Conservation (phyloP, 768 basidiomycete genomes). For the Leccinum aurantiacum region DNA sequence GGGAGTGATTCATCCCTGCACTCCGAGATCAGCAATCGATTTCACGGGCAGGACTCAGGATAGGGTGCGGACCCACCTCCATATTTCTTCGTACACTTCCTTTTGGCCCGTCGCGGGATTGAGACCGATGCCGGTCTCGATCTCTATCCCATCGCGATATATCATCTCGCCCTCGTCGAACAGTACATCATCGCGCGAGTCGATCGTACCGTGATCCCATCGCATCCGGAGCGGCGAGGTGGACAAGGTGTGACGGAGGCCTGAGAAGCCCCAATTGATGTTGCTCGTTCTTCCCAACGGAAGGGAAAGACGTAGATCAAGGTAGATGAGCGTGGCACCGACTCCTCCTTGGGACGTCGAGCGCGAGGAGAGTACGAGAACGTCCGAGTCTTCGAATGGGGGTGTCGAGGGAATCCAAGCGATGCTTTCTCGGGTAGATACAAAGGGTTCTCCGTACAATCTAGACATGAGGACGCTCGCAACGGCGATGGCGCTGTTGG, state of each 20-base stretch:
- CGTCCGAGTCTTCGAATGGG: conserved; percentile 27
- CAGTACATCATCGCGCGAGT: conserved; percentile 17
- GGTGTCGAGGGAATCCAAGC: conserved; percentile 20
- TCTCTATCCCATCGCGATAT: conserved; percentile 22
- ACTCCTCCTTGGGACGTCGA: conserved; percentile 17
- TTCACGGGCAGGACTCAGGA: too few species aligned
- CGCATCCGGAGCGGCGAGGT: conserved; percentile 14
- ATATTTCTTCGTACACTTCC: conserved; percentile 24
- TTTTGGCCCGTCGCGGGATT: conserved; percentile 24
- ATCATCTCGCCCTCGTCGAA: conserved; percentile 22
- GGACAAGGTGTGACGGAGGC: conserved; percentile 23
- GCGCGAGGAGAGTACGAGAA: conserved; percentile 30
- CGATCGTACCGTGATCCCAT: conserved; percentile 23
- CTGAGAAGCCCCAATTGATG: conserved; percentile 27
- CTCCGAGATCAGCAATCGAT: not conserved
- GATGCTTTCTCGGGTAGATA: conserved; percentile 24
- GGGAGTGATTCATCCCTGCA: conserved; percentile 23
- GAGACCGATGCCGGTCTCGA: conserved; percentile 24
- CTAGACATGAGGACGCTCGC: not conserved
- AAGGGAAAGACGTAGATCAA: conserved; percentile 28
- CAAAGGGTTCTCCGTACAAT: conserved; percentile 20
- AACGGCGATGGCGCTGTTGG: not conserved
- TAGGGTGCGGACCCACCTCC: conserved; percentile 13
- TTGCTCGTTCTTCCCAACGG: conserved; percentile 17
- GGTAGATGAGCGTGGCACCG: conserved; percentile 23